These are phyloP conservation scores for Rosa chinensis DNA, from an alignment of 306 rosid species.

Conservation along the genomic window DNA sequence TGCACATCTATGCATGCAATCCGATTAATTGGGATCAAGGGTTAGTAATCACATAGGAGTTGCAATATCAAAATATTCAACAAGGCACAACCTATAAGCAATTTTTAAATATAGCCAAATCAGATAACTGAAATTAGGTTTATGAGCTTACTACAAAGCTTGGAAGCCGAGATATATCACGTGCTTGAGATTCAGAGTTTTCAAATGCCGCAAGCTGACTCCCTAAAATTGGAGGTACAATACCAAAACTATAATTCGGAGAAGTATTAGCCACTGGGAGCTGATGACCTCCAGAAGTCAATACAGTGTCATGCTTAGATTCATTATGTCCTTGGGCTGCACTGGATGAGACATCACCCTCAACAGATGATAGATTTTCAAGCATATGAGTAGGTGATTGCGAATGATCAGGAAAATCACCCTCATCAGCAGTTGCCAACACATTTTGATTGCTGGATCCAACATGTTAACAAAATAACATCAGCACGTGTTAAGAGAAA, in stretches of 20 bases:
- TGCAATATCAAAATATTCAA: background rate
- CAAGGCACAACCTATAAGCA: background rate
- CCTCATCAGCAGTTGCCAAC: slow-evolving; percentile 48
- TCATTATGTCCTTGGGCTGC: slow-evolving; percentile 57
- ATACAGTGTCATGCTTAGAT: slow-evolving; percentile 62
- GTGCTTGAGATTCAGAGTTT: slow-evolving; percentile 77
- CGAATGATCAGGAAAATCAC: slow-evolving; percentile 62
- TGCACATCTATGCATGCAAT: background rate
- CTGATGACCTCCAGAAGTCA: slow-evolving; percentile 73
- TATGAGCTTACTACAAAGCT: slow-evolving; percentile 69
- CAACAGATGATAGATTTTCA: slow-evolving; percentile 57
- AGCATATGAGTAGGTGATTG: slow-evolving; percentile 56
- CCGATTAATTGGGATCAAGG: background rate
- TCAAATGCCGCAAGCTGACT: slow-evolving; percentile 73
- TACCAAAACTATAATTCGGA: slow-evolving; percentile 68
- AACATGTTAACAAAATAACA: slow-evolving; percentile 9
- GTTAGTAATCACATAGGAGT: background rate
- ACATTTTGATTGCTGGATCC: slow-evolving; percentile 56
- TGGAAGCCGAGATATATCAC: slow-evolving; percentile 71
- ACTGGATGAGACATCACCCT: slow-evolving; percentile 69
- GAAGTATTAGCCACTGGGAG: slow-evolving; percentile 58
- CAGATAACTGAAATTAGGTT: slow-evolving; percentile 1
- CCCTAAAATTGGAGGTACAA: slow-evolving; percentile 73
- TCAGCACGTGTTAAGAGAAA: background rate
- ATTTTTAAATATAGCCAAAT: background rate